Evolutionary conservation across 2,329 filamentous ascomycete species (phyloP).

Genomic region (Penicillium freii): DNA sequence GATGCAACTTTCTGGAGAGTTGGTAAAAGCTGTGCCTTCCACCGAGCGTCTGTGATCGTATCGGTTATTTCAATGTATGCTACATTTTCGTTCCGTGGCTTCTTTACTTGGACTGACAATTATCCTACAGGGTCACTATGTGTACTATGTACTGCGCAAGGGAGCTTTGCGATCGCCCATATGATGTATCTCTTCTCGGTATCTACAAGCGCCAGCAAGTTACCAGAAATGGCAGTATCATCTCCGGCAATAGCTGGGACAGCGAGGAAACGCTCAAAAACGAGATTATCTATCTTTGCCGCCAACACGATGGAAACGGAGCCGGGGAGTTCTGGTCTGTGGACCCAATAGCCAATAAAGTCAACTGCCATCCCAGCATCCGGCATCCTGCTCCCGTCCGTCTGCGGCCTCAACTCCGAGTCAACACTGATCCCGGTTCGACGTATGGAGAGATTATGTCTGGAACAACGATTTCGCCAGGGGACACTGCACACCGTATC

Average conservation of each 20-base stretch:
- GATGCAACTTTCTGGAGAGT: slow-evolving; percentile 34
- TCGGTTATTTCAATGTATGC: slow-evolving; percentile 39
- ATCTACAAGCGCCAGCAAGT: slow-evolving; percentile 29
- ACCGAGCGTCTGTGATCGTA: slow-evolving; percentile 35
- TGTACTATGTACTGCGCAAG: slow-evolving; percentile 40
- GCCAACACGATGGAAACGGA: slow-evolving; percentile 34
- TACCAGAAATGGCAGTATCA: slow-evolving; percentile 30
- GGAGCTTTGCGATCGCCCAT: slow-evolving; percentile 39
- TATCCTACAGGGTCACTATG: slow-evolving; percentile 30
- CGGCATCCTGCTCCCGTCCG: slow-evolving; percentile 33
- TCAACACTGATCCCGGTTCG: slow-evolving; percentile 31
- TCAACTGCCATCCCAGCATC: slow-evolving; percentile 31
- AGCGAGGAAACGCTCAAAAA: slow-evolving; percentile 39
- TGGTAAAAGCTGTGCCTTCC: slow-evolving; percentile 39
- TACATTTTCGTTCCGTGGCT: background rate
- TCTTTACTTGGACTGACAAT: slow-evolving; percentile 1
- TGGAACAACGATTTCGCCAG: slow-evolving; percentile 28
- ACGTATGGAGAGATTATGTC: slow-evolving; percentile 32
- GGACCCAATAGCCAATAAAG: slow-evolving; percentile 28
- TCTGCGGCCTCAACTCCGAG: slow-evolving; percentile 30
- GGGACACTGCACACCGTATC: slow-evolving; percentile 17
- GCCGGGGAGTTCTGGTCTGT: slow-evolving; percentile 24
- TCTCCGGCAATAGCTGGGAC: slow-evolving; percentile 35
- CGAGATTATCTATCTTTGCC: slow-evolving; percentile 40
- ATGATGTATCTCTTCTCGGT: slow-evolving; percentile 39